Conservation (phyloP, 495 filamentous ascomycete species). For the Annulohypoxylon maeteangense region DNA sequence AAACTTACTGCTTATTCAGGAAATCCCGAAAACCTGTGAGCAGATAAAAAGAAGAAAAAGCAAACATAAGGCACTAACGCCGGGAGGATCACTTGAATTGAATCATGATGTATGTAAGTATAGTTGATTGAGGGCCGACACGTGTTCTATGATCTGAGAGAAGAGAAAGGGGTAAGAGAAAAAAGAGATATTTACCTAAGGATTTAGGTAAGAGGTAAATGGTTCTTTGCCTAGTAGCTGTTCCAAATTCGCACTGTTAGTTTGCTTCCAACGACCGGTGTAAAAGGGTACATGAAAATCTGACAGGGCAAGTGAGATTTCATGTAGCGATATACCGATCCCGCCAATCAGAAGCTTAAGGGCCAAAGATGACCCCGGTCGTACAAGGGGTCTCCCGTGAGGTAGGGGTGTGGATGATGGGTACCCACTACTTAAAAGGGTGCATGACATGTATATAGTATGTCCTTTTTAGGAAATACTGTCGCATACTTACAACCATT, state of each 20-base stretch:
- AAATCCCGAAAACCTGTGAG: neutral
- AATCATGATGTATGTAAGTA: neutral
- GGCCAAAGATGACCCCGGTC: conserved; percentile 32
- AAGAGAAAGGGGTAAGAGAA: neutral
- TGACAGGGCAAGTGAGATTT: conserved; percentile 34
- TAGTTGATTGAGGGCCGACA: neutral
- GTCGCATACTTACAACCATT: conserved; percentile 15
- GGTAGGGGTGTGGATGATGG: conserved; percentile 24
- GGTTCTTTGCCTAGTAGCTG: neutral
- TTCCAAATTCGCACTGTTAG: conserved; percentile 39
- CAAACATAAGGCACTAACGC: neutral
- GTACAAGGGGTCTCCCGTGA: conserved; percentile 33
- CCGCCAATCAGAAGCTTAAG: conserved; percentile 28
- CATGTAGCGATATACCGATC: conserved; percentile 36
- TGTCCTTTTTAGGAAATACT: conserved; percentile 26
- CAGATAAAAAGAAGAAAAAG: conserved; percentile 6
- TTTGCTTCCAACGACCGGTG: conserved; percentile 41
- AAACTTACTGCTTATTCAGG: conserved; percentile 2
- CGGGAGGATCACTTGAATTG: neutral
- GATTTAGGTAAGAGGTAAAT: neutral
- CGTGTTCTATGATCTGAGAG: neutral
- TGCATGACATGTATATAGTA: conserved; percentile 38
- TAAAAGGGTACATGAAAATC: conserved; percentile 21
- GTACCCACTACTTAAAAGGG: conserved; percentile 32
- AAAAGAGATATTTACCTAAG: neutral